Evolutionary conservation across 169 alveolate genomes (phyloP).

Genomic region (Plasmodium malariae): DNA sequence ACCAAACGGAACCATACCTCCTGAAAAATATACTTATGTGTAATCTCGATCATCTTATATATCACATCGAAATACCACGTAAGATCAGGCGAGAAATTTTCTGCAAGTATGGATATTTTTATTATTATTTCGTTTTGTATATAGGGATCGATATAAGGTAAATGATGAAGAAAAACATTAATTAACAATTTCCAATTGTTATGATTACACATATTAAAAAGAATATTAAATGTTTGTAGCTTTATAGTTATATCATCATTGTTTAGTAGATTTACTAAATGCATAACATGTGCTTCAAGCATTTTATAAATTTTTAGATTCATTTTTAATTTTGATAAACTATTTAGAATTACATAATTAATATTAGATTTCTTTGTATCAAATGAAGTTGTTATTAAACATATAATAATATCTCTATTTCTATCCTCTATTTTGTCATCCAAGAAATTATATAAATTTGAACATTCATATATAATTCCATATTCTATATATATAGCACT

Average conservation of each 20-base stretch:
- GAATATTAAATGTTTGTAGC: slow-evolving; percentile 91
- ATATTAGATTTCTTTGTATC: slow-evolving; percentile 70
- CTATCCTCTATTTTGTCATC: slow-evolving; percentile 30
- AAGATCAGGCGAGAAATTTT: slow-evolving; percentile 91
- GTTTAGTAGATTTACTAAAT: slow-evolving; percentile 86
- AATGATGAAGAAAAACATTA: slow-evolving; percentile 92
- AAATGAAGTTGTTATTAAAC: slow-evolving; percentile 52
- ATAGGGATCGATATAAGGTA: slow-evolving; percentile 92
- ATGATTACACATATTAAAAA: slow-evolving; percentile 92
- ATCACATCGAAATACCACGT: slow-evolving; percentile 94
- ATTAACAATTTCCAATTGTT: slow-evolving; percentile 90
- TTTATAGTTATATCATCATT: slow-evolving; percentile 93
- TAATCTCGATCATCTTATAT: slow-evolving; percentile 91
- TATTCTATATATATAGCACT: slow-evolving; percentile 60
- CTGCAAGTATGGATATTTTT: slow-evolving; percentile 92
- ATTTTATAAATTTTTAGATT: slow-evolving; percentile 24
- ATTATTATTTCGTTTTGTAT: slow-evolving; percentile 94
- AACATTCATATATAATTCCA: slow-evolving; percentile 62
- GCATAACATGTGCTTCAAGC: slow-evolving; percentile 87
- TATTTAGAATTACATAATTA: slow-evolving; percentile 42
- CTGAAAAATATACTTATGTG: slow-evolving; percentile 92
- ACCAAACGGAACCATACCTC: slow-evolving; percentile 88
- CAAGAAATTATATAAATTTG: slow-evolving; percentile 48
- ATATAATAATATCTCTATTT: slow-evolving; percentile 66
- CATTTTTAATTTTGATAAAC: slow-evolving; percentile 52